A percentile compares a stretch with the other conserved stretches of the same genome.
phyloP scores from a whole-genome alignment of 1,284 basidiomycete genomes.

The Melampsora americana region DNA sequence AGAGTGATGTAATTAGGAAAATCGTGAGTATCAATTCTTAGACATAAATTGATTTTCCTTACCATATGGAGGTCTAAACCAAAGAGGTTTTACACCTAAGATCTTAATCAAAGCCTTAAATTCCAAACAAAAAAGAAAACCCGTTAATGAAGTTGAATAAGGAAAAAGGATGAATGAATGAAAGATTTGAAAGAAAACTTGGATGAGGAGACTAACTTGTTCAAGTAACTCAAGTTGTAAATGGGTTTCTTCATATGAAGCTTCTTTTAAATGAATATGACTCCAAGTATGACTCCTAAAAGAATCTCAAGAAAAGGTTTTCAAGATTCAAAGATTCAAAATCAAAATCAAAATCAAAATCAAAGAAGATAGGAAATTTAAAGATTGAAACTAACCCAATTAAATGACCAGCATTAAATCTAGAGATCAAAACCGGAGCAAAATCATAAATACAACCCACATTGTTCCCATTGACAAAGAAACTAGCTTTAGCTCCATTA shows the following conservation, averaged over 20 bases:
- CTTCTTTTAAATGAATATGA: conserved; percentile 49
- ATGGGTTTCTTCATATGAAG: conserved; percentile 47
- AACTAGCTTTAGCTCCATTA: conserved; percentile 6
- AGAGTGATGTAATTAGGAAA: no score
- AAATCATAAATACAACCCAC: conserved; percentile 50
- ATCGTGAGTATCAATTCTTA: neutral
- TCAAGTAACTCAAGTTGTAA: conserved; percentile 46
- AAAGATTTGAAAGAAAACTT: neutral
- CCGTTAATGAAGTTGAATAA: neutral
- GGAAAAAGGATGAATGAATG: neutral
- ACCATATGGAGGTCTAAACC: conserved; percentile 48
- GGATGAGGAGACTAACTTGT: conserved; percentile 23
- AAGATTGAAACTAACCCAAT: conserved; percentile 47
- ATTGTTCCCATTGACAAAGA: conserved; percentile 50
- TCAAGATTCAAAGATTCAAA: no score
- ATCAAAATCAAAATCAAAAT: conserved; percentile 1
- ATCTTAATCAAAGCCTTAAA: conserved; percentile 51
- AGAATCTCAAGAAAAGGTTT: neutral
- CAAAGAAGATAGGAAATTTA: neutral
- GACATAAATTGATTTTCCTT: neutral
- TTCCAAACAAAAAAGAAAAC: conserved; percentile 13
- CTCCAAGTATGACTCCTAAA: conserved; percentile 48
- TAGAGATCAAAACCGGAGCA: conserved; percentile 46
- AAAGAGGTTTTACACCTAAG: conserved; percentile 50
- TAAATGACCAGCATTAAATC: conserved; percentile 50